phyloP scores from a whole-genome alignment of 2,329 filamentous ascomycete species.

The Trichoderma cornu-damae region DNA sequence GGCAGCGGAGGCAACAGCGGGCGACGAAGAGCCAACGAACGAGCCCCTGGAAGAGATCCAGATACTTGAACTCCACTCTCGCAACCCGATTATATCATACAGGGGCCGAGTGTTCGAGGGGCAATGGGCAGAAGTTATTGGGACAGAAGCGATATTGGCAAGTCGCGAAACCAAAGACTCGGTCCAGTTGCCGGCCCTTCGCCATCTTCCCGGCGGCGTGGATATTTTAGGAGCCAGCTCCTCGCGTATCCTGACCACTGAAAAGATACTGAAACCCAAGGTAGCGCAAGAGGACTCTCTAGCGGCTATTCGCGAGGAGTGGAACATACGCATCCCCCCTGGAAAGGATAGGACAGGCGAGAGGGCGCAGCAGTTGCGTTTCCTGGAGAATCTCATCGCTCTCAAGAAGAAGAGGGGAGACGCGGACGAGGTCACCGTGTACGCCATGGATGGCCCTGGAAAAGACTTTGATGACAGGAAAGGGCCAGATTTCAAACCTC shows the following conservation, averaged over 20 bases:
- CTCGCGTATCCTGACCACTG: constrained; percentile 63
- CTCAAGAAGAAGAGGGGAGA: constrained; percentile 62
- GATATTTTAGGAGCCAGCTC: constrained; percentile 69
- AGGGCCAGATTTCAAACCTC: constrained; percentile 38
- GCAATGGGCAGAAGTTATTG: constrained; percentile 75
- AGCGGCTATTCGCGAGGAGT: constrained; percentile 38
- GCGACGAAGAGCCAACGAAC: constrained; percentile 19
- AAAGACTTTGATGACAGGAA: constrained; percentile 40
- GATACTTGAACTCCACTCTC: constrained; percentile 74
- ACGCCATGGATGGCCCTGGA: constrained; percentile 43
- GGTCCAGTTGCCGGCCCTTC: constrained; percentile 41
- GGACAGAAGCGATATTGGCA: constrained; percentile 74
- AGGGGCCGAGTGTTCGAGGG: constrained; percentile 73
- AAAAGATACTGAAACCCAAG: constrained; percentile 53
- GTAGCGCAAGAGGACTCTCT: constrained; percentile 33
- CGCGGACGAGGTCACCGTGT: constrained; percentile 59
- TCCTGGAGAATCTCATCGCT: constrained; percentile 61
- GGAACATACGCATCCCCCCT: constrained; percentile 42
- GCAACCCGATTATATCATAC: constrained; percentile 74
- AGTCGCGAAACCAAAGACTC: constrained; percentile 46
- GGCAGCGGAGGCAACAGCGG: constrained; percentile 1
- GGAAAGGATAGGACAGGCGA: constrained; percentile 45
- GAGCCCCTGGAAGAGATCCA: constrained; percentile 53
- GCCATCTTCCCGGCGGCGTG: constrained; percentile 52
- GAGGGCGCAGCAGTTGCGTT: constrained; percentile 47